These are phyloP conservation scores for Ophiostoma triangulosporum DNA, from an alignment of 2,329 filamentous ascomycete genomes.

Conservation along the genomic window DNA sequence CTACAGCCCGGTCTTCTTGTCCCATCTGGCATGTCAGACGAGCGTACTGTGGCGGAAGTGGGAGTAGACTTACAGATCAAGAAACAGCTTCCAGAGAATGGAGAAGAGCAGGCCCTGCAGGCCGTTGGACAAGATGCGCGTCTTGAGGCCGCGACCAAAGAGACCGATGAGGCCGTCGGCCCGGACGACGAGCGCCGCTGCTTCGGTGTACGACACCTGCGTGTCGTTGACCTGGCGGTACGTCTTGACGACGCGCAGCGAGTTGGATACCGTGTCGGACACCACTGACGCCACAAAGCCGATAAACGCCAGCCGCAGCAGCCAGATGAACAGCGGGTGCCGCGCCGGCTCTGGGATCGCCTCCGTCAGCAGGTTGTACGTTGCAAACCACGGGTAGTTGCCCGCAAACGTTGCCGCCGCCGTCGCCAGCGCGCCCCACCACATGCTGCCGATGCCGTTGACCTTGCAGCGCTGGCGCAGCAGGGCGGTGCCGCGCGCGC, in stretches of 20 bases:
- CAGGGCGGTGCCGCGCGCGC: constrained; percentile 27
- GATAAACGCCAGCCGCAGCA: constrained; percentile 29
- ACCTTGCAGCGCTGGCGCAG: constrained; percentile 30
- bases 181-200: constrained; percentile 26
- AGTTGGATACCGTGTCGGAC: constrained; percentile 34
- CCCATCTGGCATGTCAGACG: constrained; percentile 3
- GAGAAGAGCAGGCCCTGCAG: constrained; percentile 33
- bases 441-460: constrained; percentile 31
- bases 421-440: constrained; percentile 36
- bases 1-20: constrained; percentile 4
- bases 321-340: constrained; percentile 26
- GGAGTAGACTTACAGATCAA: constrained; percentile 29
- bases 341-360: constrained; percentile 27
- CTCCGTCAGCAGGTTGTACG: constrained; percentile 32
- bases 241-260: constrained; percentile 33
- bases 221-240: constrained; percentile 36
- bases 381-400: constrained; percentile 37
- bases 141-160: constrained; percentile 32
- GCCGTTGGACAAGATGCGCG: constrained; percentile 34
- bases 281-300: constrained; percentile 31
- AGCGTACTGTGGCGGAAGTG: not conserved
- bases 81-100: constrained; percentile 35
- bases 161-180: constrained; percentile 30
- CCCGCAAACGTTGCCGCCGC: constrained; percentile 35
- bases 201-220: constrained; percentile 32